These are phyloP conservation scores for Monosporascus cannonballus DNA, from an alignment of 2,329 filamentous ascomycete species.

Conservation along the genomic window DNA sequence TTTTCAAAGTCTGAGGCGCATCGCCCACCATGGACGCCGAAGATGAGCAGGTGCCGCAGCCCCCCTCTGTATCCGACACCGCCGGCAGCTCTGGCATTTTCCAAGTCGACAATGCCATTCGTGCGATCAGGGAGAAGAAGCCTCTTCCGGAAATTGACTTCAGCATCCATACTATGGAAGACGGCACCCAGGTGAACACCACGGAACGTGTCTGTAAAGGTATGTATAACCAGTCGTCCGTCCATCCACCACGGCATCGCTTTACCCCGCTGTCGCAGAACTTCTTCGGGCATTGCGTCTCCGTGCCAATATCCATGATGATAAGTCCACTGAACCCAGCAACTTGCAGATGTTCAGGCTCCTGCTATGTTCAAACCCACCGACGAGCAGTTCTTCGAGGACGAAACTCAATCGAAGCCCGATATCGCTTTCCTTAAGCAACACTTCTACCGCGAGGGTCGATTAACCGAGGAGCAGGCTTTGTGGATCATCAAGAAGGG, in stretches of 20 bases:
- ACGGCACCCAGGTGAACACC: slow-evolving; percentile 91
- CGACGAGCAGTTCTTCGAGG: slow-evolving; percentile 90
- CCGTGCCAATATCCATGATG: slow-evolving; percentile 7
- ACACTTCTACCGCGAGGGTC: slow-evolving; percentile 96
- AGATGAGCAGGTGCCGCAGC: slow-evolving; percentile 29
- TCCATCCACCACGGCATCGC: neutral
- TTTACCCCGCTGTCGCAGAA: slow-evolving; percentile 15
- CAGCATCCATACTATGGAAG: slow-evolving; percentile 96
- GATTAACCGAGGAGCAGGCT: slow-evolving; percentile 94
- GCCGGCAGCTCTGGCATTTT: slow-evolving; percentile 43
- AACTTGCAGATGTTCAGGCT: slow-evolving; percentile 80
- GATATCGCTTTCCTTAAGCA: slow-evolving; percentile 94
- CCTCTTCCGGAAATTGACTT: slow-evolving; percentile 98
- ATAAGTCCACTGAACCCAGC: slow-evolving; percentile 14
- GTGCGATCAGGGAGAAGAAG: slow-evolving; percentile 91
- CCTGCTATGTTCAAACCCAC: slow-evolving; percentile 89
- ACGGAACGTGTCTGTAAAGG: slow-evolving; percentile 97
- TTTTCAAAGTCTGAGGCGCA: slow-evolving; percentile 11
- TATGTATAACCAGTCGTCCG: slow-evolving; percentile 35
- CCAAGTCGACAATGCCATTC: slow-evolving; percentile 83
- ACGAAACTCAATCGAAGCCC: slow-evolving; percentile 79
- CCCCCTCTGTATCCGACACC: slow-evolving; percentile 15
- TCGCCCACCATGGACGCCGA: slow-evolving; percentile 44
- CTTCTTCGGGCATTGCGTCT: neutral
- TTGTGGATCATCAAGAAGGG: slow-evolving; percentile 90